A percentile compares a stretch with the other conserved stretches of the same genome.
Conservation (phyloP, 768 basidiomycete genomes). For the Tylopilus rubrobrunneus region DNA sequence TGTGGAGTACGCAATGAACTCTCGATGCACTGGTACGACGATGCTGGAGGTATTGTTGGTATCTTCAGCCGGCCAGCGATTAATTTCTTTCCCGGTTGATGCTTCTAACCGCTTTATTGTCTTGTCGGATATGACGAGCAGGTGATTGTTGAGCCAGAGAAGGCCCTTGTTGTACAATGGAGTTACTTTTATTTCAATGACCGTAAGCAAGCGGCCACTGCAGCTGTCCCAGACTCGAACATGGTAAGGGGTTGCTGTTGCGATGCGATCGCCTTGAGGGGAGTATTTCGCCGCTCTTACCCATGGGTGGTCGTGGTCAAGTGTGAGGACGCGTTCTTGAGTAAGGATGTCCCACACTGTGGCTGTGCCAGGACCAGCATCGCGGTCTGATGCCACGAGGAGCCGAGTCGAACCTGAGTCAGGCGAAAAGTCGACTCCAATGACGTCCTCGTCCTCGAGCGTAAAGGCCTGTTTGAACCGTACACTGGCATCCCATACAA, state of each 20-base stretch:
- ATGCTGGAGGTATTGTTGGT: not conserved
- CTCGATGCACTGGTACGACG: not conserved
- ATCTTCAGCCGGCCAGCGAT: not conserved
- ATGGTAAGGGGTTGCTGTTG: not conserved
- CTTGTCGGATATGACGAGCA: not conserved
- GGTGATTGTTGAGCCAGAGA: slow-evolving; percentile 1
- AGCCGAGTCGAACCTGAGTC: not conserved
- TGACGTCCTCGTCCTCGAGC: no score
- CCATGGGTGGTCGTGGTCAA: not conserved
- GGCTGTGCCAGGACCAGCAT: not conserved
- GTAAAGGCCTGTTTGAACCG: no score
- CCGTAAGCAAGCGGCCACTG: not conserved
- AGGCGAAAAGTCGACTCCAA: no score
- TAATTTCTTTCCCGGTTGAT: not conserved
- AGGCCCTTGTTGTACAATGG: not conserved
- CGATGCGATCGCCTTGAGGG: not conserved
- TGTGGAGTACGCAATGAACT: not conserved
- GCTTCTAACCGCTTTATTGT: not conserved
- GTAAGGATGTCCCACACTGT: not conserved
- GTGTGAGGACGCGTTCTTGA: not conserved
- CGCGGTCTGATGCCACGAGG: not conserved
- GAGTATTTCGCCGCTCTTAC: not conserved
- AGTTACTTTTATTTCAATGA: not conserved
- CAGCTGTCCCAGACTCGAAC: not conserved
- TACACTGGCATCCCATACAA: no score